A percentile compares a stretch with the other conserved stretches of the same genome.
These are phyloP conservation scores for Sarocladium kiliense DNA, from an alignment of 2,329 filamentous ascomycete species.

Conservation along the genomic window DNA sequence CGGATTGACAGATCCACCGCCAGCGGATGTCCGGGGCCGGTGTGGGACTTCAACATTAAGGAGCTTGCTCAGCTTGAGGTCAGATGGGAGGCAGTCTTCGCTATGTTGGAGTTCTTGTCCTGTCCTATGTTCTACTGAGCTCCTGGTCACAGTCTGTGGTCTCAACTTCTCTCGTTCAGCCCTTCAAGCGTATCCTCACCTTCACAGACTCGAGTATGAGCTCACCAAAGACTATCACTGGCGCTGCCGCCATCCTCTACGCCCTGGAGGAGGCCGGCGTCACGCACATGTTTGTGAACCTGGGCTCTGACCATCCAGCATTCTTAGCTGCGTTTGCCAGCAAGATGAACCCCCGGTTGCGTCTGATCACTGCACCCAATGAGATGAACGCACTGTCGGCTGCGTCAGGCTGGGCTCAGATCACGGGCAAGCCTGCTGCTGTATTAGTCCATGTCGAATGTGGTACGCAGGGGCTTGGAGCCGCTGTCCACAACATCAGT, in stretches of 20 bases:
- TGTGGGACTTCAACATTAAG: too few species aligned
- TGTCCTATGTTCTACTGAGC: too few species aligned
- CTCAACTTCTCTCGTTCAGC: too few species aligned
- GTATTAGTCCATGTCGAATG: conserved; percentile 24
- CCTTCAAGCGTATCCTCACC: background rate
- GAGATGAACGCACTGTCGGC: conserved; percentile 23
- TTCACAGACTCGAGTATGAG: background rate
- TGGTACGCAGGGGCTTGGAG: conserved; percentile 20
- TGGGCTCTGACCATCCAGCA: conserved; percentile 42
- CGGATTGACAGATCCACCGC: background rate
- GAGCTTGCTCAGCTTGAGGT: too few species aligned
- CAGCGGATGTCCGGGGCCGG: too few species aligned
- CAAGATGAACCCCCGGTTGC: conserved; percentile 17
- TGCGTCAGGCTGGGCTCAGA: conserved; percentile 18
- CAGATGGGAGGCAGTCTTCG: too few species aligned
- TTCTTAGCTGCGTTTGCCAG: conserved; percentile 23
- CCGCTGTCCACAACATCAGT: conserved; percentile 22
- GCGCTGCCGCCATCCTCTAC: conserved; percentile 48
- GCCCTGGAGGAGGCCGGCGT: conserved; percentile 55
- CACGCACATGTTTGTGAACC: conserved; percentile 45
- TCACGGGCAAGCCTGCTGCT: conserved; percentile 21
- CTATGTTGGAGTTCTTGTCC: too few species aligned
- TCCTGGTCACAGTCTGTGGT: too few species aligned
- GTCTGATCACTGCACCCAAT: conserved; percentile 24
- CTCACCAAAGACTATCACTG: background rate